phyloP scores from a whole-genome alignment of 202 grass and related monocot genomes.

The Bolboschoenoplectus hybrid region DNA sequence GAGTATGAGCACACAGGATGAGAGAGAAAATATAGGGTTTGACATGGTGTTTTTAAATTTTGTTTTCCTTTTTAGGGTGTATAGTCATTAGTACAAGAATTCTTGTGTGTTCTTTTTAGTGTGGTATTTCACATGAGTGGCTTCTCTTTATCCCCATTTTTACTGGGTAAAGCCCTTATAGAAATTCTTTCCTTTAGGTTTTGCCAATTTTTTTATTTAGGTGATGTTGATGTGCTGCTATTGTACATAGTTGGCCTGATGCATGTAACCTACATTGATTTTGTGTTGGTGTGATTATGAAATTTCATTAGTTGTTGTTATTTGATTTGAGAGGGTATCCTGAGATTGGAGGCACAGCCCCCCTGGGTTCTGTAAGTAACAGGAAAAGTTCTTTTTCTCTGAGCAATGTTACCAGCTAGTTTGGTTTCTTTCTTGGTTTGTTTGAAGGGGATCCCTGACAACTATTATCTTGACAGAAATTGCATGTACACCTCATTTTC shows the following conservation, averaged over 20 bases:
- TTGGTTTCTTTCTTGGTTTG: neutral
- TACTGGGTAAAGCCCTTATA: conserved; percentile 21
- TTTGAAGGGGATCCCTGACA: neutral
- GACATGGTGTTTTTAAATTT: neutral
- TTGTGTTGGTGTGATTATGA: conserved; percentile 19
- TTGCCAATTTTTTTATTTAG: neutral
- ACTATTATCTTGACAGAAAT: neutral
- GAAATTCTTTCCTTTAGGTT: neutral
- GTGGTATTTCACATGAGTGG: conserved; percentile 15
- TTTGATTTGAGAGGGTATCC: neutral
- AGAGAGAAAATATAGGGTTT: conserved; percentile 26
- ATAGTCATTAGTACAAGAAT: conserved; percentile 30
- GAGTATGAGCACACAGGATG: conserved; percentile 4
- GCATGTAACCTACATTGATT: conserved; percentile 13
- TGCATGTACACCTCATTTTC: no score
- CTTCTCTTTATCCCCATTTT: conserved; percentile 26
- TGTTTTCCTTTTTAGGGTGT: conserved; percentile 27
- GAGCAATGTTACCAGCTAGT: neutral
- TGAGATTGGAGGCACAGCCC: neutral
- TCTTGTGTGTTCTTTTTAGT: conserved; percentile 12
- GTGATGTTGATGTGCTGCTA: conserved; percentile 30
- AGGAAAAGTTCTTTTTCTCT: neutral
- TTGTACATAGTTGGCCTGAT: conserved; percentile 38
- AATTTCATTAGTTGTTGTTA: conserved; percentile 16
- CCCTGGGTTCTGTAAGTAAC: neutral